phyloP scores from a whole-genome alignment of 495 filamentous ascomycete genomes.

The Lasiosphaeria miniovina region DNA sequence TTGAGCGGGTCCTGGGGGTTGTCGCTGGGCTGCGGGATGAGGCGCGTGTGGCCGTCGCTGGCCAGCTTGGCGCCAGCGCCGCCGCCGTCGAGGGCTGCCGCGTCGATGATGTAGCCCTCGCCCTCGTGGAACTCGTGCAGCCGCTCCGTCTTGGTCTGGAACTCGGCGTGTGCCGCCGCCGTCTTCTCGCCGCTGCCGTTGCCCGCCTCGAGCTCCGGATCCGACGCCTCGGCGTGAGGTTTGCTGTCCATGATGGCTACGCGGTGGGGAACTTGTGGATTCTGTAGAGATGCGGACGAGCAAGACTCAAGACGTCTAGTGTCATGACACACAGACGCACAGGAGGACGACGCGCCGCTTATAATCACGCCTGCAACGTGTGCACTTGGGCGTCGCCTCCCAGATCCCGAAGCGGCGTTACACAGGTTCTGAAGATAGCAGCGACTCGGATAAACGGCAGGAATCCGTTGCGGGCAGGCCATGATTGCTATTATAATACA shows the following conservation, averaged over 20 bases:
- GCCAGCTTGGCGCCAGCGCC: conserved; percentile 35
- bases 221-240: not conserved
- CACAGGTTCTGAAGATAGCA: too few species aligned
- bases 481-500: too few species aligned
- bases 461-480: too few species aligned
- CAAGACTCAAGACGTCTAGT: too few species aligned
- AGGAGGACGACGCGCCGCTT: too few species aligned
- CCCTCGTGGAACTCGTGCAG: conserved; percentile 34
- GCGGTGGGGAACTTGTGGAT: too few species aligned
- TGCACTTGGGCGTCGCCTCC: too few species aligned
- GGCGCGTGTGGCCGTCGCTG: conserved; percentile 45
- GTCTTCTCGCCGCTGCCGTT: not conserved
- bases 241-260: not conserved
- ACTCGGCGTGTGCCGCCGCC: not conserved
- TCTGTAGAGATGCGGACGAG: too few species aligned
- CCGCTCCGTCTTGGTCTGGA: conserved; percentile 8
- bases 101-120: conserved; percentile 39
- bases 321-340: too few species aligned
- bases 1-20: conserved; percentile 60
- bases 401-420: too few species aligned
- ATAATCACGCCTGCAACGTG: too few species aligned
- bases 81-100: conserved; percentile 20
- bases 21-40: conserved; percentile 59
- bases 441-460: too few species aligned
- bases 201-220: not conserved